Evolutionary conservation across 2,329 filamentous ascomycete species (phyloP), one percentile per base, ranked within the genome.

Genomic region (Samsoniella hepiali): DNA sequence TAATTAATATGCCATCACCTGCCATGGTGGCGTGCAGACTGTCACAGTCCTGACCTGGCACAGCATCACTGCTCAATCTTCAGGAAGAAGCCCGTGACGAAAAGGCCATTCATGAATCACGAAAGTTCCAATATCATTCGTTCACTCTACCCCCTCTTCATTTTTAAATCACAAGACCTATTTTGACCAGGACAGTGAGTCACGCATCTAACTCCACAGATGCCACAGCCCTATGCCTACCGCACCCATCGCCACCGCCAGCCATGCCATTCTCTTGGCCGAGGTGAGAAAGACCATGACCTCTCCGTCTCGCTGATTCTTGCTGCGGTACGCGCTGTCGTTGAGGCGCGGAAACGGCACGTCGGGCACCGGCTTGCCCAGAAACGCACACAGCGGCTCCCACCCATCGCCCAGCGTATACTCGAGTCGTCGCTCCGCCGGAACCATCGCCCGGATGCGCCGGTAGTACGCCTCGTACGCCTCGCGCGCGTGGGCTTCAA

Each of bases 381-480:
- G 38, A 31, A 77, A 77, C 3, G 62, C 50, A 15, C 75, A 77
- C 9, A 77, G 53, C 1, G 76, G 72, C 31, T 64, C 68, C 74
- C 75, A 77, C 1, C 72, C 76, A 8, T 72, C 68, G 1, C 62
- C 59, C 4, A 74, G 55, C 11, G 68, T 65, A 27, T 68, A 75
- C 22, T 75, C 69, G 22, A 77, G 63, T 15, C 76, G 65, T 38
- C 62, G 65, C 0, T 69, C 68, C 0, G 31, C 11, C 0, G 71
- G 65, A 0, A 72, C 69, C 2, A 64, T 65, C 0, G 67, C 67
- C 9, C 69, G 64, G 1, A 76, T 63, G 15, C 65, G 61, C 5
- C 62, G 62, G 55, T 76, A 70, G 9, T 76, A 72, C 3, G 69
- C 63, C 0, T 67, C 62, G 54, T 74, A 76, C 0, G 67, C 66